Base-by-base conservation (phyloP, 257 asterid species). In the Nicotiana tomentosiformis region DNA sequence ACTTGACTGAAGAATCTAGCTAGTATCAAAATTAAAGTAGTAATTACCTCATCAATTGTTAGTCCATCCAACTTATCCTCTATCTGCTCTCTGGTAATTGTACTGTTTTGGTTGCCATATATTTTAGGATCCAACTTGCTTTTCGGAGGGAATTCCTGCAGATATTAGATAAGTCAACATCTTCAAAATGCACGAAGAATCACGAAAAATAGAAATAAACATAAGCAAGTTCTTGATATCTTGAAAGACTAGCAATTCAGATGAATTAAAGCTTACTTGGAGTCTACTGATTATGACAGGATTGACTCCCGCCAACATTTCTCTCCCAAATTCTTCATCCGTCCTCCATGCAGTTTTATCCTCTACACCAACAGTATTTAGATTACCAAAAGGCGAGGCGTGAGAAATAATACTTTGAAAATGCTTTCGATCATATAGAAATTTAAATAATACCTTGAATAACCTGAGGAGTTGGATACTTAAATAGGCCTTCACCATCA, bases 291-390 rank as follows among this genome's bases (percentile, higher is more conserved):
- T 85, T 43, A 33, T 18, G 14, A 85, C 83, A 65, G 85, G 87
- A 81, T 85, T 81, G n/a, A 85, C 60, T 85, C 87, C 87, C 0
- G 87, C 87, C 33, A 85, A 74, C 83, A 81, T 85, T 77, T 85
- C 87, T 85, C 87, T 76, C 29, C 79, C 85, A 4, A 85, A 85
- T 77, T 85, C 87, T 32, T 85, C 87, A 81, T 85, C 87, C 20
- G 85, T 85, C 79, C 85, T 85, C 87, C 87, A 85, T 20, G 87
- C 87, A 51, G 70, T 43, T 69, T 81, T 85, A 61, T 84, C 87
- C 82, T 84, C 87, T 84, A 57, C n/a, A 55, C n/a, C 78, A 82
- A 37, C 11, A 58, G 4, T 30, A 11, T 1, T 18, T 15, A 4
- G 15, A 33, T 33, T 46, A 10, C 30, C 16, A 61, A 17, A 29